Percentiles rank a stretch among this genome's conserved stretches.
These are phyloP conservation scores for Abrus pulchellus DNA, from an alignment of 306 rosid species.

Conservation along the genomic window DNA sequence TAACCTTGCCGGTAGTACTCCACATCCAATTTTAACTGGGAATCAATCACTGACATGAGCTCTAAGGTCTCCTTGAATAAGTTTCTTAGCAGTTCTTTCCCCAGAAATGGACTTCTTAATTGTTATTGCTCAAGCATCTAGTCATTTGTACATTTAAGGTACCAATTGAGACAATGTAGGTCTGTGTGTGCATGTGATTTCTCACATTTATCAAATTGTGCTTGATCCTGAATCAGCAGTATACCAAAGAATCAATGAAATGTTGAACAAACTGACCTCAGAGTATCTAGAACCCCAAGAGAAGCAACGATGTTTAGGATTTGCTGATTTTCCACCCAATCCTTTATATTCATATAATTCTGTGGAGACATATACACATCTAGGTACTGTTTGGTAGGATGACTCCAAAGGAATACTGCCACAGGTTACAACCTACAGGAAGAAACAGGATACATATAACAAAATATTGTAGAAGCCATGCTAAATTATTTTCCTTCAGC, in stretches of 20 bases:
- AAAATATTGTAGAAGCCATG: background rate
- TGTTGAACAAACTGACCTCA: constrained; percentile 73
- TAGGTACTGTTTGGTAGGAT: constrained; percentile 83
- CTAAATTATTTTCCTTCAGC: constrained; percentile 1
- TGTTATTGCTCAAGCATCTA: constrained; percentile 15
- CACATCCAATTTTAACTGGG: constrained; percentile 1
- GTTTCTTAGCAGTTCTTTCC: background rate
- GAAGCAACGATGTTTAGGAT: constrained; percentile 75
- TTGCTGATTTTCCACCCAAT: constrained; percentile 80
- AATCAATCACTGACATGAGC: constrained; percentile 6
- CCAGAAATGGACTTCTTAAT: background rate
- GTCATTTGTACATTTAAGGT: constrained; percentile 5
- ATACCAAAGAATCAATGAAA: constrained; percentile 31
- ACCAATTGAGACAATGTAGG: background rate
- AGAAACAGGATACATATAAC: constrained; percentile 39
- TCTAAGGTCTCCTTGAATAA: constrained; percentile 15
- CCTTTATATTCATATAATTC: constrained; percentile 89
- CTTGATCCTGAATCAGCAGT: constrained; percentile 2
- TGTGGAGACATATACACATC: constrained; percentile 91
- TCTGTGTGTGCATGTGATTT: background rate
- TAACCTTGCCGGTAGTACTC: constrained; percentile 12
- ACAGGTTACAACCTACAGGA: constrained; percentile 92
- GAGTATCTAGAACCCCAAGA: constrained; percentile 87
- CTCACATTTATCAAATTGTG: background rate
- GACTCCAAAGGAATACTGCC: constrained; percentile 98